These are phyloP conservation scores for Sporothrix protearum DNA, from an alignment of 2,329 filamentous ascomycete species.

Conservation along the genomic window DNA sequence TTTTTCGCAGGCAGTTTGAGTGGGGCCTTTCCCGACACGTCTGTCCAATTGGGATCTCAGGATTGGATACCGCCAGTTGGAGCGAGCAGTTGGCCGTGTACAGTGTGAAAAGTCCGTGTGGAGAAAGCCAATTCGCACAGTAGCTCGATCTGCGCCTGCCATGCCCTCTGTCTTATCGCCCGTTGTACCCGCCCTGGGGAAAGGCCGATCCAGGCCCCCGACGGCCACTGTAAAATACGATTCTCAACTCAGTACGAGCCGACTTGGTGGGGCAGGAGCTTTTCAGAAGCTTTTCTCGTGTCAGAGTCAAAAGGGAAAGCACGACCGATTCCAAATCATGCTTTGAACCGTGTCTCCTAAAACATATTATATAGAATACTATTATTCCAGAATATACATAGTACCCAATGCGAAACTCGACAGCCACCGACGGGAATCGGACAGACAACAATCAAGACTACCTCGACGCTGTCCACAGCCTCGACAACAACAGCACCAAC, in stretches of 20 bases:
- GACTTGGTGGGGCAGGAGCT: constrained; percentile 14
- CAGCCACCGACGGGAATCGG: neutral
- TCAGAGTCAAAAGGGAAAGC: constrained; percentile 2
- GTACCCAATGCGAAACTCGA: constrained; percentile 12
- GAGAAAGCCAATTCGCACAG: neutral
- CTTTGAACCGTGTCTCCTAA: neutral
- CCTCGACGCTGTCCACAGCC: neutral
- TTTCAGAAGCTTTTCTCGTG: constrained; percentile 18
- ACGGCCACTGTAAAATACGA: constrained; percentile 12
- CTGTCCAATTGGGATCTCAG: constrained; percentile 6
- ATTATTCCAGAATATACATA: neutral
- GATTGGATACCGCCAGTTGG: constrained; percentile 5
- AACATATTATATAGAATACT: neutral
- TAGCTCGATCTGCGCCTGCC: neutral
- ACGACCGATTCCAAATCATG: neutral
- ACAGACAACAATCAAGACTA: neutral
- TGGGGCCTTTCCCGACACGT: neutral
- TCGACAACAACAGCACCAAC: constrained; percentile 10
- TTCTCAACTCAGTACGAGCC: neutral
- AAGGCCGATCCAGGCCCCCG: constrained; percentile 17
- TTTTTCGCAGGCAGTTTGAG: constrained; percentile 6
- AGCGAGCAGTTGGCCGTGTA: neutral
- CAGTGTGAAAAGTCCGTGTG: neutral
- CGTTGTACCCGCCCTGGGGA: constrained; percentile 7
- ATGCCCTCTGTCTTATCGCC: constrained; percentile 7